Evolutionary conservation across 345 rosid genomes (phyloP), one percentile per base, ranked within the genome.

Genomic region (Bretschneidera sinensis): DNA sequence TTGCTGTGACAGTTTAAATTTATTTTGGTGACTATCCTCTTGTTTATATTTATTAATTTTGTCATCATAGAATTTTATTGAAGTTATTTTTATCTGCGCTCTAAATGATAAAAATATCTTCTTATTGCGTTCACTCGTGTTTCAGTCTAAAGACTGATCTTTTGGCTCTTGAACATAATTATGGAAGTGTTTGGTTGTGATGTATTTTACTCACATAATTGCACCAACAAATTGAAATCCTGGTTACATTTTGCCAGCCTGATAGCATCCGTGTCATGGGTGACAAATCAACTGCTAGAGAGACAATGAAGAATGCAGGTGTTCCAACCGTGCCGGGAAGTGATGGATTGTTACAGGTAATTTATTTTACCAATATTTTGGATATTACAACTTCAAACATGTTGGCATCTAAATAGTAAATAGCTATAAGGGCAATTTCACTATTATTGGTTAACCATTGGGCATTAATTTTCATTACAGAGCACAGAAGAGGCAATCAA

Each of bases 271-370:
- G 88, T 59, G 84, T 83, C 47, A 94, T 94, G 99, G 99, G 99
- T 63, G 99, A 94, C 80, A 94, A 94, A 79, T 65, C 99, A 65
- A 89, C 97, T 60, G 97, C 97, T n/a, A 79, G 99, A 70, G 99
- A 94, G 61, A 94, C 99, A 39, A 94, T 89, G 99, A 94, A 94
- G 82, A 89, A 81, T 76, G 97, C 99, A 23, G 88, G 95, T 60
- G 99, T 94, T 68, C 99, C 97, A 18, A 94, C 99, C 33, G 99
- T 94, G 24, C 99, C 99, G 0, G 97, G 99, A 66, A 94, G 99
- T 79, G 99, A 79, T 73, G 99, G 99, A 48, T 73, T 94, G 66
- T 76, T 94, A 73, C 81, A 84, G 96, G 97, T 89, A 75, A 47
- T 35, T 14, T 17, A 20, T 51, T 63, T 66, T 25, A 35, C 17